Conservation (phyloP, 176 grass and related monocot genomes). For the Oryza nivara region DNA sequence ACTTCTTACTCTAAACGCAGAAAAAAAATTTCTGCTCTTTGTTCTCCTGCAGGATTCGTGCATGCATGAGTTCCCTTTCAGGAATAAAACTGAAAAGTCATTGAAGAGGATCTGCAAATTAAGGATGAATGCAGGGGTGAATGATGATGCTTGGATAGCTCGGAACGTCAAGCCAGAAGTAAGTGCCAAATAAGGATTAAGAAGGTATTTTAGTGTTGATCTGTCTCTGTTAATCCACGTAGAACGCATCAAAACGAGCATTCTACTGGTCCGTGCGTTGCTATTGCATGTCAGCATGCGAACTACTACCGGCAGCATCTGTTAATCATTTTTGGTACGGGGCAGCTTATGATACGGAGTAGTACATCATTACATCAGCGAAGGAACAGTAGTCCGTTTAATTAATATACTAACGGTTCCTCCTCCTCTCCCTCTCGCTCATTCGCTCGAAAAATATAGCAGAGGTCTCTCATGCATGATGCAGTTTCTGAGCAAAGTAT, state of each 20-base stretch:
- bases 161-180: background rate
- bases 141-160: background rate
- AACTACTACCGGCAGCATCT: background rate
- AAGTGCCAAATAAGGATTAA: background rate
- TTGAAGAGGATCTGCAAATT: background rate
- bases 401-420: background rate
- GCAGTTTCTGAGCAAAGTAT: no score
- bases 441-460: background rate
- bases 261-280: background rate
- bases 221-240: conserved; percentile 9
- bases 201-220: conserved; percentile 2
- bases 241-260: background rate
- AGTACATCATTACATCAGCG: background rate
- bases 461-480: background rate
- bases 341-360: background rate
- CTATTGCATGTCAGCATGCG: background rate
- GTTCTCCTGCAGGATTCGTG: background rate
- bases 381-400: background rate
- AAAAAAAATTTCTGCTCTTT: background rate
- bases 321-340: background rate
- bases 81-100: background rate
- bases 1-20: no score
- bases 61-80: background rate
- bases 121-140: background rate
- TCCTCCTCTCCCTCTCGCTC: background rate